A percentile compares a stretch with the other conserved stretches of the same genome.
phyloP scores from a whole-genome alignment of 1,284 basidiomycete genomes.

The Takashimella koratensis region DNA sequence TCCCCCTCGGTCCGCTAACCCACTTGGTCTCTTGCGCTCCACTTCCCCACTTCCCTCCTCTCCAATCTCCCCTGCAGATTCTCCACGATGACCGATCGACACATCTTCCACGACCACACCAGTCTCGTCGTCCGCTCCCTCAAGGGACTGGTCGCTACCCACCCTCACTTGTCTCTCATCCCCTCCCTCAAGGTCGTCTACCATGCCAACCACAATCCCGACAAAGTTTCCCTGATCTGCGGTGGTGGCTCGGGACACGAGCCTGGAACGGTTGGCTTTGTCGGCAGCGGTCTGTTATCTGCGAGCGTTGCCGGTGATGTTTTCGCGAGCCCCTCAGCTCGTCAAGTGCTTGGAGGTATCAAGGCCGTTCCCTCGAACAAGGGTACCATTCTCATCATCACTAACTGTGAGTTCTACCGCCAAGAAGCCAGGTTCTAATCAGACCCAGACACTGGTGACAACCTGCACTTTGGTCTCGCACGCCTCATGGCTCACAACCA shows the following conservation, averaged over 20 bases:
- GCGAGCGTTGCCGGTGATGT: constrained; percentile 53
- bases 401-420: constrained; percentile 45
- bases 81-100: constrained; percentile 40
- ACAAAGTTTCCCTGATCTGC: constrained; percentile 51
- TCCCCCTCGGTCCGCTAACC: no score
- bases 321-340: constrained; percentile 54
- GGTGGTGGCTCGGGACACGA: constrained; percentile 54
- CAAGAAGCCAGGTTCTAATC: not conserved
- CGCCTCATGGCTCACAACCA: constrained; percentile 24
- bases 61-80: no score
- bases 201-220: constrained; percentile 43
- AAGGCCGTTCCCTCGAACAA: constrained; percentile 49
- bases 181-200: constrained; percentile 49
- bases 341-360: constrained; percentile 52
- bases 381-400: constrained; percentile 50
- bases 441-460: constrained; percentile 48
- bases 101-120: constrained; percentile 50
- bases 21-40: no score
- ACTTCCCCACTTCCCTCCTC: no score
- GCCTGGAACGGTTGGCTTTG: constrained; percentile 46
- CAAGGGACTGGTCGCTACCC: constrained; percentile 45
- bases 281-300: constrained; percentile 50
- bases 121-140: constrained; percentile 46
- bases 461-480: constrained; percentile 52
- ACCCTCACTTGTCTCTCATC: constrained; percentile 45